Base-by-base conservation (phyloP, 768 basidiomycete species). In the Tremella mesenterica region DNA sequence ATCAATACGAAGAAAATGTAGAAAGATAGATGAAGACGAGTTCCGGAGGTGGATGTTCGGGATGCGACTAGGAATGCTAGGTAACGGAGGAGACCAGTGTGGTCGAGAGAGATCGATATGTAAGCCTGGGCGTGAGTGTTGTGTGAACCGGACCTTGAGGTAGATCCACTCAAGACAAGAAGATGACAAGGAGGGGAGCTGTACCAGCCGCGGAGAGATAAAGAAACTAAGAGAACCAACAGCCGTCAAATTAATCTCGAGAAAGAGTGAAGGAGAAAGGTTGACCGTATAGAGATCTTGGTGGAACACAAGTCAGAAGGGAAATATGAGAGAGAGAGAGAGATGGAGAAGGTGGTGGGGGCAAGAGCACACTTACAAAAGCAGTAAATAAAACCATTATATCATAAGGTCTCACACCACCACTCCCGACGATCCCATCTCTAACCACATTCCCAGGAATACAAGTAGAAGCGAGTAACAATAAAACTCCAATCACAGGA, bases 331-430 rank as follows among this genome's bases (percentile, higher is more conserved):
- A 27, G 9, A n/a, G n/a, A n/a, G n/a, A 46, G 48, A 20, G 33
- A 39, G 34, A 36, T n/a, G 23, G 27, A 44, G 31, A 23, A 23
- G 27, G 29, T 27, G 20, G 47, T 31, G 25, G 29, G n/a, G 25
- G 23, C 41, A 18, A 28, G 31, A 27, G 33, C 39, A 31, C 14
- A 66, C 72, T 56, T 38, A 76, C 89, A 45, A 95, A 77, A 2
- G 86, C 88, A 62, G 89, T 83, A 75, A 97, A 96, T 1, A 97
- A 76, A 23, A 88, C 87, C 71, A 97, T 81, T 59, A 97, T 91
- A 69, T 95, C 88, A 65, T 91, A 87, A 0, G 92, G 92, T 60
- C 85, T 81, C 23, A 96, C 80, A 3, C 85, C 85, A 54, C 84
- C 83, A 0, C 78, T 77, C 5, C 85, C 85, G 10, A 92, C 81